Evolutionary conservation across 176 grass and related monocot genomes (phyloP), one percentile per base, ranked within the genome.

Genomic region (Ensete glaucum): DNA sequence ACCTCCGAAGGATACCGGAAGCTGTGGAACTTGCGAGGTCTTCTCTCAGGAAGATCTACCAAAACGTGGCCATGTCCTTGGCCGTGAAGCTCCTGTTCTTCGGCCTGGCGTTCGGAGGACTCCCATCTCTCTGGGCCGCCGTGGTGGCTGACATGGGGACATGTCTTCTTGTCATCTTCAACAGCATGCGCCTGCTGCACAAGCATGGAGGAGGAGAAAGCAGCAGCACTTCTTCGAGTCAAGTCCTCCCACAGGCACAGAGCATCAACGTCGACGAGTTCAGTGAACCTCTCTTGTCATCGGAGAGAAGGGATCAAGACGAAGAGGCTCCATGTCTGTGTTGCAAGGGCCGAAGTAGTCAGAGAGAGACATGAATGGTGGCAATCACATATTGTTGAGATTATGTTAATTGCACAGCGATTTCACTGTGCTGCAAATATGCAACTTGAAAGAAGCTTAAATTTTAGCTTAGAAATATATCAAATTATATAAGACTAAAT

Each of bases 71-170:
- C 52, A 26, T 73, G 22, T 73, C 71, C 11, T 16, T 73, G 11
- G 71, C 52, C 9, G 71, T 27, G 50, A 73, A 73, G 20, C 51
- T 73, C 11, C 71, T 73, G 9, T 73, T 73, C 52, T 16, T 73
- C 24, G 71, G 71, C 13, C 8, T 73, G 71, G 71, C 71, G 8
- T 73, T 73, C 25, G 71, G 51, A 13, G 71, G 71, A 2, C 14
- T 73, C 21, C 22, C 71, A 1, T 73, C 71, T 25, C 71, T 73
- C 11, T 73, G 71, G 71, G 71, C 71, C 24, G 71, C 71, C 1
- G 71, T 73, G 11, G 51, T 73, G 50, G 71, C 71, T 55, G 71
- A 73, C 51, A 73, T 73, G 71, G 71, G 71, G 1, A 73, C 71
- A 9, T 73, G 71, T 24, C 71, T 73, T 7, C 21, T 27, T 51